phyloP scores from a whole-genome alignment of 1,284 basidiomycete genomes.

The Ganoderma sp. region DNA sequence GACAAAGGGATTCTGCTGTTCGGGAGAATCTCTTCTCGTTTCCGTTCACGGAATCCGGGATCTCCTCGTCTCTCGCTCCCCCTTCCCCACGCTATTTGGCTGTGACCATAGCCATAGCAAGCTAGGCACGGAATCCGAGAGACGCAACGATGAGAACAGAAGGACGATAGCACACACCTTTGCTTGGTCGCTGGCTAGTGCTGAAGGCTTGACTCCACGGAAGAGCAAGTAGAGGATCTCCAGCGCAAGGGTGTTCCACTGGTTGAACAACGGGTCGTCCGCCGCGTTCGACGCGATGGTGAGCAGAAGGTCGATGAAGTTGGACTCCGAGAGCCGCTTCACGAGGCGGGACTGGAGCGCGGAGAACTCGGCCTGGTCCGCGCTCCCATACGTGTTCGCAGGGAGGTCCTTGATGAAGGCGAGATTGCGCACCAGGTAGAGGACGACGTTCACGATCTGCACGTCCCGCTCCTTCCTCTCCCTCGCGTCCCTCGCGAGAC shows the following conservation, averaged over 20 bases:
- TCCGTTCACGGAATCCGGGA: too few species aligned
- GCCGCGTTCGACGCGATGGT: slow-evolving; percentile 81
- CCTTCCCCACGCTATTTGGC: too few species aligned
- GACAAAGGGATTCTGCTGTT: too few species aligned
- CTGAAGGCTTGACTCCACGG: slow-evolving; percentile 71
- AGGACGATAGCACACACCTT: slow-evolving; percentile 55
- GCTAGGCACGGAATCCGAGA: too few species aligned
- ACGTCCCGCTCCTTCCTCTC: slow-evolving; percentile 81
- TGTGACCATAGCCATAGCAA: too few species aligned
- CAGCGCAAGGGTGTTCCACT: slow-evolving; percentile 86
- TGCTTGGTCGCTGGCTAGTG: slow-evolving; percentile 68
- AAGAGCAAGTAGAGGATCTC: slow-evolving; percentile 91
- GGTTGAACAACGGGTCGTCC: slow-evolving; percentile 72
- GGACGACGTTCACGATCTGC: slow-evolving; percentile 86
- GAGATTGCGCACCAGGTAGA: slow-evolving; percentile 90
- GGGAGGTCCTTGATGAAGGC: slow-evolving; percentile 87
- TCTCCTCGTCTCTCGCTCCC: too few species aligned
- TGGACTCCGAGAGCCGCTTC: slow-evolving; percentile 71
- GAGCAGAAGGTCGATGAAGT: slow-evolving; percentile 79
- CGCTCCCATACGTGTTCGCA: slow-evolving; percentile 67
- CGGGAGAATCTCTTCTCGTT: too few species aligned
- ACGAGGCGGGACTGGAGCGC: slow-evolving; percentile 81
- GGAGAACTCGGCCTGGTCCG: slow-evolving; percentile 78
- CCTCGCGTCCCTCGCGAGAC: slow-evolving; percentile 63
- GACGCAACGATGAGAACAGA: slow-evolving; percentile 5